These are phyloP conservation scores for Epichloe scottii DNA, from an alignment of 2,329 filamentous ascomycete genomes.

Conservation along the genomic window DNA sequence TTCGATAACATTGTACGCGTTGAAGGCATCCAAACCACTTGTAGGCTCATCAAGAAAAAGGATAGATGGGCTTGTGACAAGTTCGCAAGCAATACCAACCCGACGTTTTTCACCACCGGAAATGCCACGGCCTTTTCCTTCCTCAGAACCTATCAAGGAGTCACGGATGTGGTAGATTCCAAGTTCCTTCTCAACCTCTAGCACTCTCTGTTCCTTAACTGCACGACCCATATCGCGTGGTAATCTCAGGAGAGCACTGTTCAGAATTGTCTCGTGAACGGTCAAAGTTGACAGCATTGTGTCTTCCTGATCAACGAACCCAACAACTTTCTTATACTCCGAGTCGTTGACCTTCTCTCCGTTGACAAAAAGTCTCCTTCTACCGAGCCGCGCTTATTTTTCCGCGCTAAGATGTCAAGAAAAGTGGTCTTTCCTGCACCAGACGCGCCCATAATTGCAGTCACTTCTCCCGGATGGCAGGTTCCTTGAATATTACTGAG, in stretches of 20 bases:
- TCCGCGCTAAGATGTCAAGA: conserved; percentile 86
- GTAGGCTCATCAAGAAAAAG: conserved; percentile 96
- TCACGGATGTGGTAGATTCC: conserved; percentile 91
- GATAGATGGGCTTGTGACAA: conserved; percentile 94
- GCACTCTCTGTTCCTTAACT: conserved; percentile 82
- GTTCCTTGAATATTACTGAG: conserved; percentile 68
- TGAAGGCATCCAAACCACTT: conserved; percentile 89
- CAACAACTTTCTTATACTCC: conserved; percentile 84
- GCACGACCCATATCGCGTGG: conserved; percentile 78
- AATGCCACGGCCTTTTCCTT: conserved; percentile 86
- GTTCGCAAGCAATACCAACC: conserved; percentile 92
- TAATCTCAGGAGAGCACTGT: conserved; percentile 82
- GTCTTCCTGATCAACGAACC: conserved; percentile 97
- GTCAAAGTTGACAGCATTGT: conserved; percentile 93
- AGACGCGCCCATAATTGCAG: conserved; percentile 96
- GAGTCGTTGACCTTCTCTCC: conserved; percentile 76
- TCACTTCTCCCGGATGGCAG: conserved; percentile 88
- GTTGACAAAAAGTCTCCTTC: conserved; percentile 83
- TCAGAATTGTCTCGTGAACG: conserved; percentile 94
- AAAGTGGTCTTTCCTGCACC: conserved; percentile 97
- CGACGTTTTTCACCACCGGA: conserved; percentile 94
- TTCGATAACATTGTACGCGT: conserved; percentile 96
- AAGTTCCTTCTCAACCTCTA: conserved; percentile 89
- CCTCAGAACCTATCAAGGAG: conserved; percentile 90
- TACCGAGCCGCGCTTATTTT: conserved; percentile 81